Evolutionary conservation across 192 early-diverging fungal genomes (phyloP).

Genomic region (Funneliformis geosporum): DNA sequence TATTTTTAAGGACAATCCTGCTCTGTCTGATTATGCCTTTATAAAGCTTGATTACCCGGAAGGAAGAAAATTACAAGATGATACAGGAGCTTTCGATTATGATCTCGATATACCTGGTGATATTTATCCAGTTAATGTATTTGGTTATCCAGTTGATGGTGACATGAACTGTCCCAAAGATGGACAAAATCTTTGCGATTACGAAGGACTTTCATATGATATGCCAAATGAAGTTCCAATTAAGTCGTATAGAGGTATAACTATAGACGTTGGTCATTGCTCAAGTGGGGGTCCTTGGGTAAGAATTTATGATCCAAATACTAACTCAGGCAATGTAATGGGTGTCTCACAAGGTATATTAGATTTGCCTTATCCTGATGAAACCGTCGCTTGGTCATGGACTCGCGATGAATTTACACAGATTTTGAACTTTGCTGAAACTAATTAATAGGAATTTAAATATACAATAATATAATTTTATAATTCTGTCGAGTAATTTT

Average conservation of each 20-base stretch:
- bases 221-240: neutral
- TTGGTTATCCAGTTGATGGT: neutral
- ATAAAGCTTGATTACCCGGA: neutral
- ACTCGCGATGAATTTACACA: neutral
- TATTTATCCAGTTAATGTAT: neutral
- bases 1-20: neutral
- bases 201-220: neutral
- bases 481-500: too few relatives aligned
- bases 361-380: neutral
- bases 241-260: neutral
- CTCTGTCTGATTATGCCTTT: neutral
- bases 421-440: neutral
- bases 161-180: neutral
- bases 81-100: neutral
- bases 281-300: constrained; percentile 11
- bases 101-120: neutral
- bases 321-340: neutral
- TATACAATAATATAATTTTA: neutral
- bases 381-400: neutral
- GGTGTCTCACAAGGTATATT: neutral
- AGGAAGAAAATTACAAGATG: neutral
- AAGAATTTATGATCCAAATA: constrained; percentile 3
- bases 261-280: neutral
- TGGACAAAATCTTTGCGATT: neutral
- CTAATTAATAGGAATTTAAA: neutral